Evolutionary conservation across 225 moss, liverwort and hornwort species (phyloP), one percentile per base, ranked within the genome.

Genomic region (Bryum argenteum): DNA sequence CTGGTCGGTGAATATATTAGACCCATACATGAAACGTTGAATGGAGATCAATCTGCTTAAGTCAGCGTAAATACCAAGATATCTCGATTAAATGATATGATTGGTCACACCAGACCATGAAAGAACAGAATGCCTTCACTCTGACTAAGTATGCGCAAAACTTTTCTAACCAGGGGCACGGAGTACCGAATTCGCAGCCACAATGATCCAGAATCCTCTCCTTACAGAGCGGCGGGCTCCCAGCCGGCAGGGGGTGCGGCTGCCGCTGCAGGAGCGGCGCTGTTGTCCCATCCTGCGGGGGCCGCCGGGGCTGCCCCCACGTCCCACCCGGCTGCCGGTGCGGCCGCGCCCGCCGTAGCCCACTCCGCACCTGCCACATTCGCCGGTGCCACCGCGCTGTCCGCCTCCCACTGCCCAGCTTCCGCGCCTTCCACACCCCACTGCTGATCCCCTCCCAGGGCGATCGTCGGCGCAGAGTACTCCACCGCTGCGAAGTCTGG

Each of bases 401-500:
- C 88, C 4, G 74, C 22, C 69, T 88, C 88, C 88, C 84, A 84
- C 20, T 83, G 85, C 20, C 75, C 78, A 3, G 82, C 80, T 16
- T 75, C 88, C 0, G 82, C 88, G 23, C 79, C 83, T 18, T 88
- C 83, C 0, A 65, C 54, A 1, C 80, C 90, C 92, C 92, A 90
- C 33, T 88, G 87, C 0, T 67, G 77, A 40, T 72, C 78, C 8
- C 72, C 72, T 23, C 78, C 72, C 18, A 67, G 0, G 0, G 37
- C 72, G 63, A 89, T 63, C 19, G 90, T 53, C 5, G 89, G 82
- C 0, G 90, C 81, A 1, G 79, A 45, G 41, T 87, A 89, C 42
- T 87, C 91, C 60, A 85, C 85, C 0, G 90, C 33, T 0, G 85
- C 72, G 23, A 87, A 91, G 59, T 93, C 90, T 4, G 89, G 78